Evolutionary conservation across 495 filamentous ascomycete genomes (phyloP).

Genomic region (Articulospora tetracladia): DNA sequence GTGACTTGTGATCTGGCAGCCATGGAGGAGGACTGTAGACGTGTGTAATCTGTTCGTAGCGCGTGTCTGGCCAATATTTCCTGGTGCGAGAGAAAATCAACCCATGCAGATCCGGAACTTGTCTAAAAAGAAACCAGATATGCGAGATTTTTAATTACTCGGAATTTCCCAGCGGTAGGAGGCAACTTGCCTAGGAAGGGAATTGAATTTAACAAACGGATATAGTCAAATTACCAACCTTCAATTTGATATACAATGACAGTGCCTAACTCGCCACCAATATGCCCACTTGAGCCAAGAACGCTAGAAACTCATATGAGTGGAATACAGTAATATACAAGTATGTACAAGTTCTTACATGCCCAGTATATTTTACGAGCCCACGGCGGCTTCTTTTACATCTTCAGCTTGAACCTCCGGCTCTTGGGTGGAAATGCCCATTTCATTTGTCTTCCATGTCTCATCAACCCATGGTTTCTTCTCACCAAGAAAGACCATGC

Average conservation of each 20-base stretch:
- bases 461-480: constrained; percentile 70
- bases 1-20: constrained; percentile 44
- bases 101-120: too few relatives aligned
- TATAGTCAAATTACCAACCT: too few relatives aligned
- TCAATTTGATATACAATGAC: too few relatives aligned
- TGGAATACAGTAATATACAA: constrained; percentile 25
- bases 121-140: too few relatives aligned
- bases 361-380: constrained; percentile 13
- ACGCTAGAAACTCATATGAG: constrained; percentile 7
- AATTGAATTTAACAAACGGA: not conserved
- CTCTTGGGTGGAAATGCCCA: constrained; percentile 37
- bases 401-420: constrained; percentile 14
- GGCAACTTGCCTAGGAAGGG: not conserved
- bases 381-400: constrained; percentile 21
- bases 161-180: too few relatives aligned
- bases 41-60: constrained; percentile 43
- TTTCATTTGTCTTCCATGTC: constrained; percentile 47
- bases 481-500: constrained; percentile 76
- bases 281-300: constrained; percentile 8
- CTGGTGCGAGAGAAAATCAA: too few relatives aligned
- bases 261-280: too few relatives aligned
- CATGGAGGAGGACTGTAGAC: constrained; percentile 35
- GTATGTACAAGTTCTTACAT: constrained; percentile 7
- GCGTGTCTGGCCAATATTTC: constrained; percentile 23
- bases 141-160: too few relatives aligned